These are phyloP conservation scores for Rhodomyrtus tomentosa DNA, from an alignment of 345 rosid species.

Conservation along the genomic window DNA sequence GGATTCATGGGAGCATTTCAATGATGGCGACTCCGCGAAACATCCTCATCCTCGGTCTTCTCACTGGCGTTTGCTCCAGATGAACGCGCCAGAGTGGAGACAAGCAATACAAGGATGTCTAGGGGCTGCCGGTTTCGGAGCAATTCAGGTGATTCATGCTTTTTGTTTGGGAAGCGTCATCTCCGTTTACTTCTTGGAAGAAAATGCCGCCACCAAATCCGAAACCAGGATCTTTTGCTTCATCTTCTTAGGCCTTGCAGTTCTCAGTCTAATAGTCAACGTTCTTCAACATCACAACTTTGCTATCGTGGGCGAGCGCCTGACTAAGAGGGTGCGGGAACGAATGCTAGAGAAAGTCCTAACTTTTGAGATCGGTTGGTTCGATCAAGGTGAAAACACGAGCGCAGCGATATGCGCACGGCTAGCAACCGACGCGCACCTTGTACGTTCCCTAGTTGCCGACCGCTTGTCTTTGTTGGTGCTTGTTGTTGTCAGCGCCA, in stretches of 20 bases:
- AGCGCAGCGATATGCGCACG: conserved; percentile 33
- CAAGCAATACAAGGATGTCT: conserved; percentile 25
- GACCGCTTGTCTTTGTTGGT: conserved; percentile 29
- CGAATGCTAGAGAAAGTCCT: conserved; percentile 18
- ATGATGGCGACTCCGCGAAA: background rate
- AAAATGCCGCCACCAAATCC: conserved; percentile 17
- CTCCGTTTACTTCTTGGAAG: conserved; percentile 26
- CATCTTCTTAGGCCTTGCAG: conserved; percentile 23
- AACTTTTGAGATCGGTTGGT: conserved; percentile 41
- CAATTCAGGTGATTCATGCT: conserved; percentile 23
- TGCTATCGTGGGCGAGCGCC: conserved; percentile 30
- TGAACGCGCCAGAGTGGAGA: conserved; percentile 39
- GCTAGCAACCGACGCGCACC: conserved; percentile 24
- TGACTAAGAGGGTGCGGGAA: conserved; percentile 30
- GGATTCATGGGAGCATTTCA: conserved; percentile 1
- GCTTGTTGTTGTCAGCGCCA: conserved; percentile 27
- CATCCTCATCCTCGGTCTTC: conserved; percentile 1
- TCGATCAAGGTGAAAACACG: conserved; percentile 37
- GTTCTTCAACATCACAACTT: conserved; percentile 41
- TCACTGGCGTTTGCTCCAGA: conserved; percentile 20
- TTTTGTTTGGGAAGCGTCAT: conserved; percentile 27
- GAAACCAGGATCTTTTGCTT: conserved; percentile 19
- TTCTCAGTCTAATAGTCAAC: conserved; percentile 20
- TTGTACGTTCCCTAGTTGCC: conserved; percentile 29
- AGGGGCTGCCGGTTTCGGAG: conserved; percentile 28